phyloP scores from a whole-genome alignment of 768 basidiomycete genomes.

The Lentinula guzmanii region DNA sequence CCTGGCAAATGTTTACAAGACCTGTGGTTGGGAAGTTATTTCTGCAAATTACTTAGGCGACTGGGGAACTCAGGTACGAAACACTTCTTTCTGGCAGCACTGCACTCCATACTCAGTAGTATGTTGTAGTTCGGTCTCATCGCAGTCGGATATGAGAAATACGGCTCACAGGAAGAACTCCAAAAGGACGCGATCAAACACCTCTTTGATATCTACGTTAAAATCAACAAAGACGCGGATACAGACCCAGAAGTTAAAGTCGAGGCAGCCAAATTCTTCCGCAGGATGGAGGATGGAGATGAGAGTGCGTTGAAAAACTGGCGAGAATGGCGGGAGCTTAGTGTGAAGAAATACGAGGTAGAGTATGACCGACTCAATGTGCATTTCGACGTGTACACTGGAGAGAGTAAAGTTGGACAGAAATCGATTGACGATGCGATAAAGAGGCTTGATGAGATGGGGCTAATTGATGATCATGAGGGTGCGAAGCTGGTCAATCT shows the following conservation, averaged over 20 bases:
- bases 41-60: conserved; percentile 95
- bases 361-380: conserved; percentile 90
- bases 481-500: conserved; percentile 86
- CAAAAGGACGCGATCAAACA: conserved; percentile 91
- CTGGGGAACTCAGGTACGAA: conserved; percentile 90
- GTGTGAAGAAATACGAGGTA: conserved; percentile 82
- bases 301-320: conserved; percentile 80
- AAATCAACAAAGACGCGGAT: conserved; percentile 84
- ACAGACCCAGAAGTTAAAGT: conserved; percentile 64
- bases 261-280: conserved; percentile 84
- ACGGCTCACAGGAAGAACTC: conserved; percentile 80
- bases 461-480: conserved; percentile 69
- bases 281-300: conserved; percentile 92
- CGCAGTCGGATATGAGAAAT: conserved; percentile 86
- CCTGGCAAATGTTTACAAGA: conserved; percentile 82
- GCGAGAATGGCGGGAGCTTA: conserved; percentile 89
- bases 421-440: conserved; percentile 71
- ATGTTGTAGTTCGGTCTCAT: conserved; percentile 73
- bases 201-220: conserved; percentile 90
- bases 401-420: conserved; percentile 78
- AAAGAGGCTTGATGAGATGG: conserved; percentile 58
- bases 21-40: conserved; percentile 90
- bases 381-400: conserved; percentile 86
- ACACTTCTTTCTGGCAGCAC: neutral
- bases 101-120: neutral